Evolutionary conservation across 2,329 filamentous ascomycete genomes (phyloP).

Genomic region (Scedosporium boydii): DNA sequence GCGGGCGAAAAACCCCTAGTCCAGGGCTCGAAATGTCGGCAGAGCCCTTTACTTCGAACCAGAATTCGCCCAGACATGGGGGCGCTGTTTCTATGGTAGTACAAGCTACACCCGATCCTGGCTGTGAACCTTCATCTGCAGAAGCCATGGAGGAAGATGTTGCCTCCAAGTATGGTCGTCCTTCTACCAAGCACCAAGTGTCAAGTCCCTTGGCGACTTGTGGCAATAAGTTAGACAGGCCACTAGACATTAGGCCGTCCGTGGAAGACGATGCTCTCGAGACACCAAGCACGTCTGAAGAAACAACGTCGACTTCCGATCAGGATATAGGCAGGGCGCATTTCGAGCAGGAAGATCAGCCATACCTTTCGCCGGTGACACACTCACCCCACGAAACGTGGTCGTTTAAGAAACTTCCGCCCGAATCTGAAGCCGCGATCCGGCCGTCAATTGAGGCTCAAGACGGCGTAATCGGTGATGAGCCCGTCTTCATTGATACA

Average conservation of each 20-base stretch:
- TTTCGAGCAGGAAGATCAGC: not conserved
- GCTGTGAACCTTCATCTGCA: too few species aligned
- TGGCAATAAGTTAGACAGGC: slow-evolving; percentile 2
- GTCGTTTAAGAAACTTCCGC: not conserved
- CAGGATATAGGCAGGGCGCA: not conserved
- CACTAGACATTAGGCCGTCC: slow-evolving; percentile 11
- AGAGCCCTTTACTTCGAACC: too few species aligned
- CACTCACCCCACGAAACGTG: not conserved
- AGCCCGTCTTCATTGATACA: not conserved
- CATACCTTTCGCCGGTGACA: not conserved
- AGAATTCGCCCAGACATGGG: not conserved
- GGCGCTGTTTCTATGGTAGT: too few species aligned
- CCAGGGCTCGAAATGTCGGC: too few species aligned
- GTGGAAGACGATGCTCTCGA: slow-evolving; percentile 10
- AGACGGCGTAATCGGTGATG: not conserved
- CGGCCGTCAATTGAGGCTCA: not conserved
- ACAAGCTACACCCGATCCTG: too few species aligned
- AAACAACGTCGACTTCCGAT: not conserved
- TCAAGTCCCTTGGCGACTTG: not conserved
- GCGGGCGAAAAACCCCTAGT: too few species aligned
- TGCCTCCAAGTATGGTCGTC: too few species aligned
- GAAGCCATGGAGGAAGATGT: too few species aligned
- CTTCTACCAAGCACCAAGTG: not conserved
- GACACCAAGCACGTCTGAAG: not conserved
- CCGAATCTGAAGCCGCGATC: not conserved